Evolutionary conservation across 257 asterid genomes (phyloP).

Genomic region (Agastache rugosa): DNA sequence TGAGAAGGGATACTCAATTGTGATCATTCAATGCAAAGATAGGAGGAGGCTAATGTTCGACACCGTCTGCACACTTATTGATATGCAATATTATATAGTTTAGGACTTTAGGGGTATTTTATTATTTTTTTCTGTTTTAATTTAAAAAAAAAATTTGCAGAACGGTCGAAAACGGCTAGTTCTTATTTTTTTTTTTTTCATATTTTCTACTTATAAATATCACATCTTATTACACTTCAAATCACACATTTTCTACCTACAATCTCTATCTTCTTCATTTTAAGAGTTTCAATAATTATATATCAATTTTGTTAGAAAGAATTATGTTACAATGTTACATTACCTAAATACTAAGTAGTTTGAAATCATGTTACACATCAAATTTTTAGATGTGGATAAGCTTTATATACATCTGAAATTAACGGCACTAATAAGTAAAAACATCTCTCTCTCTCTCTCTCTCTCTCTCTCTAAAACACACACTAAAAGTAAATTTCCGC

Average conservation of each 20-base stretch:
- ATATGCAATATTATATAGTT: slow-evolving; percentile 79
- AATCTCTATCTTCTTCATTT: too few relatives aligned
- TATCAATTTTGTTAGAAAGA: too few relatives aligned
- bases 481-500: background rate
- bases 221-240: too few relatives aligned
- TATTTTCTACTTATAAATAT: too few relatives aligned
- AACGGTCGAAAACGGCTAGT: too few relatives aligned
- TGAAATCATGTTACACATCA: background rate
- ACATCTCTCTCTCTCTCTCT: background rate
- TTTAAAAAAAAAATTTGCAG: too few relatives aligned
- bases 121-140: too few relatives aligned
- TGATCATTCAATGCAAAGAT: slow-evolving; percentile 66
- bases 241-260: too few relatives aligned
- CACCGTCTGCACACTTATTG: slow-evolving; percentile 80
- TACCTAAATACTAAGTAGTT: background rate
- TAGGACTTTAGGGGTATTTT: too few relatives aligned
- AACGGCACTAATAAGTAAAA: background rate
- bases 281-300: too few relatives aligned
- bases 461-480: background rate
- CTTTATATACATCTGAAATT: background rate
- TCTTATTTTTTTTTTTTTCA: too few relatives aligned
- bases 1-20: slow-evolving; percentile 76
- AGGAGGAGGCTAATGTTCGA: slow-evolving; percentile 80
- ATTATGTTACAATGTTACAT: too few relatives aligned
- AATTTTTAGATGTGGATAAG: background rate